Evolutionary conservation across 1,284 basidiomycete genomes (phyloP).

Genomic region (Sporisorium scitamineum): DNA sequence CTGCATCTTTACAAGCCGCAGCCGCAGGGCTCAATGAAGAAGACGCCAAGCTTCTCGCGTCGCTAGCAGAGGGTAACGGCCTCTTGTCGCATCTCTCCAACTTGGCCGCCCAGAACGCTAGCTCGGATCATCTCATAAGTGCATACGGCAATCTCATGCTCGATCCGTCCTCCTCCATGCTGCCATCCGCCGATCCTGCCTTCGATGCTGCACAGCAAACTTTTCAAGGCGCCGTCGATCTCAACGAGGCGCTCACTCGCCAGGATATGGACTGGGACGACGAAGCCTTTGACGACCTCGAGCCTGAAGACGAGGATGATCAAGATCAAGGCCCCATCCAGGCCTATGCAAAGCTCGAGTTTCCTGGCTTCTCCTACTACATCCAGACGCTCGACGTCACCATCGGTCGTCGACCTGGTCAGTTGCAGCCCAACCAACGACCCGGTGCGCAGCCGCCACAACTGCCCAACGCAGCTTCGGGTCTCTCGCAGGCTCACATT

Average conservation of each 20-base stretch:
- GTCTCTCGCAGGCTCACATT: conserved; percentile 52
- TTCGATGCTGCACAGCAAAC: conserved; percentile 23
- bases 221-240: conserved; percentile 43
- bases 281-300: conserved; percentile 39
- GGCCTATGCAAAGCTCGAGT: conserved; percentile 92
- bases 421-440: conserved; percentile 41
- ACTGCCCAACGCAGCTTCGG: conserved; percentile 47
- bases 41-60: conserved; percentile 56
- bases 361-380: conserved; percentile 88
- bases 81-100: conserved; percentile 42
- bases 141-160: conserved; percentile 28
- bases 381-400: conserved; percentile 82
- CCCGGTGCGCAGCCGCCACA: conserved; percentile 36
- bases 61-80: conserved; percentile 47
- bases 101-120: conserved; percentile 30
- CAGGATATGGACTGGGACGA: conserved; percentile 49
- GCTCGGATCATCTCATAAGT: conserved; percentile 26
- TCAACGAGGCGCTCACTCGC: conserved; percentile 45
- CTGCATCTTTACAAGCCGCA: conserved; percentile 25
- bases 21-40: conserved; percentile 49
- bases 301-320: conserved; percentile 43
- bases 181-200: not conserved
- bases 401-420: conserved; percentile 74
- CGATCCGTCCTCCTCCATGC: conserved; percentile 12
- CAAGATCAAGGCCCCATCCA: conserved; percentile 74